phyloP scores from a whole-genome alignment of 2,329 filamentous ascomycete genomes.

The Aspergillus glaucus region DNA sequence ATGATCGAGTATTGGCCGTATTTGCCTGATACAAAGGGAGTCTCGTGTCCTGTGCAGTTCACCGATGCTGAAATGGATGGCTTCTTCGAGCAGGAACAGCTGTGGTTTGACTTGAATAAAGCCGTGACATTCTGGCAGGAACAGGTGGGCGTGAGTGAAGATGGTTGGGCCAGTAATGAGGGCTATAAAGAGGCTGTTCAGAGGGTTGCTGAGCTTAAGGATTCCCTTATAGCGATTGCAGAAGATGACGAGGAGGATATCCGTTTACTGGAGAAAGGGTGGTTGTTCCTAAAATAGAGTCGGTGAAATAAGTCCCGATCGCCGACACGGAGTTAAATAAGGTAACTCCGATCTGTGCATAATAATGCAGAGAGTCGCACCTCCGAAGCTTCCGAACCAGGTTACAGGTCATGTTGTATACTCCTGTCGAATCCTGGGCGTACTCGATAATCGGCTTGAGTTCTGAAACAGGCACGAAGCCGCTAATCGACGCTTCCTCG shows the following conservation, averaged over 20 bases:
- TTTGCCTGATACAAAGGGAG: constrained; percentile 6
- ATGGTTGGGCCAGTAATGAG: constrained; percentile 11
- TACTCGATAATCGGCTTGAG: constrained; percentile 50
- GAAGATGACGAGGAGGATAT: neutral
- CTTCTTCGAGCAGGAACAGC: constrained; percentile 12
- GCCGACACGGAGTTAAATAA: too few species aligned
- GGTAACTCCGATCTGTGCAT: too few species aligned
- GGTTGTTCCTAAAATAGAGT: neutral
- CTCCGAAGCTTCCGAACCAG: too few species aligned
- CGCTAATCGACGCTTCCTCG: constrained; percentile 47
- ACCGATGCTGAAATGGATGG: constrained; percentile 8
- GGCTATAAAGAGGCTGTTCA: constrained; percentile 5
- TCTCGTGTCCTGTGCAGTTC: constrained; percentile 11
- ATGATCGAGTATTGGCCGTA: constrained; percentile 8
- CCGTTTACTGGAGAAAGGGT: neutral
- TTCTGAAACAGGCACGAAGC: constrained; percentile 47
- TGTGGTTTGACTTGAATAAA: constrained; percentile 15
- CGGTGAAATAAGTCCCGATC: too few species aligned
- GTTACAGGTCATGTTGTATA: too few species aligned
- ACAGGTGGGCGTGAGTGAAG: constrained; percentile 13
- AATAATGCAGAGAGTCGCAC: too few species aligned
- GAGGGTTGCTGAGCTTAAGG: neutral
- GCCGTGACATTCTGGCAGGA: constrained; percentile 15
- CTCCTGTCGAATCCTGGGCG: constrained; percentile 47
- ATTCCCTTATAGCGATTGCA: neutral